A percentile compares a stretch with the other conserved stretches of the same genome.
phyloP scores from a whole-genome alignment of 495 filamentous ascomycete species.

The Aspergillus affinis region DNA sequence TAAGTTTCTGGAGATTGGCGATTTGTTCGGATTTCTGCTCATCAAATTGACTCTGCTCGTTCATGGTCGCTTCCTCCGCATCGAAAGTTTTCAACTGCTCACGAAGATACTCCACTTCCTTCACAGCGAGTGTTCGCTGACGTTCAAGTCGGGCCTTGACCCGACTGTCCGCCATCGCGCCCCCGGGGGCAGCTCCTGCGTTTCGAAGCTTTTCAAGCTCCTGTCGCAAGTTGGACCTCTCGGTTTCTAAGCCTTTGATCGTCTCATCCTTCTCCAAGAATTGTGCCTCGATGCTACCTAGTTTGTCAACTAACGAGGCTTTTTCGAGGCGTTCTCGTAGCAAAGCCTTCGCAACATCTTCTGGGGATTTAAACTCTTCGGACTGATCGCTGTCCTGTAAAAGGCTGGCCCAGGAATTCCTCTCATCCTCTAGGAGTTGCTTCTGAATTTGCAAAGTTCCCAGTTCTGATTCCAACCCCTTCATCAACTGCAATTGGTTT shows the following conservation, averaged over 20 bases:
- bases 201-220: conserved; percentile 71
- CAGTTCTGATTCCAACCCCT: conserved; percentile 70
- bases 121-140: conserved; percentile 78
- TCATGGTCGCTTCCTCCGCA: conserved; percentile 81
- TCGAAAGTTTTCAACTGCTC: conserved; percentile 92
- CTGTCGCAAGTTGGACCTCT: conserved; percentile 55
- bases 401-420: conserved; percentile 81
- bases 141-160: conserved; percentile 75
- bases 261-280: conserved; percentile 75
- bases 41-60: conserved; percentile 68
- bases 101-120: conserved; percentile 91
- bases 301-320: conserved; percentile 69
- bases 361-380: conserved; percentile 80
- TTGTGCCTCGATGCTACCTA: conserved; percentile 78
- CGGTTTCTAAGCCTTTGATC: conserved; percentile 69
- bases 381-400: conserved; percentile 65
- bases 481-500: conserved; percentile 71
- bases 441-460: conserved; percentile 76
- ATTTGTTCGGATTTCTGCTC: conserved; percentile 74
- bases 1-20: conserved; percentile 74
- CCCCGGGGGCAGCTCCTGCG: conserved; percentile 31
- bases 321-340: conserved; percentile 79
- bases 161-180: conserved; percentile 46
- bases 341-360: conserved; percentile 81
- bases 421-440: conserved; percentile 85